A percentile compares a stretch with the other conserved stretches of the same genome.
Evolutionary conservation across 2,329 filamentous ascomycete species (phyloP).

Genomic region (Trichoderma guizhouense): DNA sequence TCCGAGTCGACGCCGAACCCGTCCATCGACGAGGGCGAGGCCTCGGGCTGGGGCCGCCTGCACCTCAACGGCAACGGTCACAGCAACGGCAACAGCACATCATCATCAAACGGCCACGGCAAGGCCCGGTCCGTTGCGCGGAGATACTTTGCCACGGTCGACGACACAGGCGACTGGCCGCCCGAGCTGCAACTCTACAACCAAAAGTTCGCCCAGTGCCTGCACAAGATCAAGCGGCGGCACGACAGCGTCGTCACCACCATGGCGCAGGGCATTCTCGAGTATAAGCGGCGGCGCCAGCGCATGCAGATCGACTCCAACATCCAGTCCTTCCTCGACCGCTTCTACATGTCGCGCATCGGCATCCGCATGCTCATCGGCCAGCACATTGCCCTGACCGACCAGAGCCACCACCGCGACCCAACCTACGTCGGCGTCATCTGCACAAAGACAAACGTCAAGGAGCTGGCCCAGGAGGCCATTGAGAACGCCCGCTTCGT

Average conservation of each 20-base stretch:
- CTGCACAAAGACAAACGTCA: constrained; percentile 96
- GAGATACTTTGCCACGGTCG: constrained; percentile 85
- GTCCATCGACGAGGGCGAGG: constrained; percentile 80
- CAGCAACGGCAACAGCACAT: constrained; percentile 21
- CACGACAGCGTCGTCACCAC: constrained; percentile 98
- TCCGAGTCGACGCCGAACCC: constrained; percentile 86
- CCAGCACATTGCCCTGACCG: constrained; percentile 94
- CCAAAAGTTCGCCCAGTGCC: constrained; percentile 78
- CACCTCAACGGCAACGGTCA: constrained; percentile 41
- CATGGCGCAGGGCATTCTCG: constrained; percentile 94
- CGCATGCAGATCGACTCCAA: constrained; percentile 97
- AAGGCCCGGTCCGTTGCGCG: constrained; percentile 48
- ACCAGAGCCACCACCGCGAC: constrained; percentile 85
- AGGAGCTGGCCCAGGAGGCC: constrained; percentile 90
- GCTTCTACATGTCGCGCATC: constrained; percentile 99
- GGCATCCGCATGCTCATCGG: constrained; percentile 99
- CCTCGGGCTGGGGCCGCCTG: constrained; percentile 55
- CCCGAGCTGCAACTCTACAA: constrained; percentile 95
- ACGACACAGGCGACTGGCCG: constrained; percentile 86
- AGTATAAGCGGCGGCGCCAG: constrained; percentile 95
- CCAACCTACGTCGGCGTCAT: constrained; percentile 97
- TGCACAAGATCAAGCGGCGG: constrained; percentile 91
- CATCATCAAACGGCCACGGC: constrained; percentile 24
- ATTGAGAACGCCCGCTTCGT: constrained; percentile 99
- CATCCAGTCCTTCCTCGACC: constrained; percentile 95